phyloP scores from a whole-genome alignment of 306 rosid species.

The Rosa rugosa region DNA sequence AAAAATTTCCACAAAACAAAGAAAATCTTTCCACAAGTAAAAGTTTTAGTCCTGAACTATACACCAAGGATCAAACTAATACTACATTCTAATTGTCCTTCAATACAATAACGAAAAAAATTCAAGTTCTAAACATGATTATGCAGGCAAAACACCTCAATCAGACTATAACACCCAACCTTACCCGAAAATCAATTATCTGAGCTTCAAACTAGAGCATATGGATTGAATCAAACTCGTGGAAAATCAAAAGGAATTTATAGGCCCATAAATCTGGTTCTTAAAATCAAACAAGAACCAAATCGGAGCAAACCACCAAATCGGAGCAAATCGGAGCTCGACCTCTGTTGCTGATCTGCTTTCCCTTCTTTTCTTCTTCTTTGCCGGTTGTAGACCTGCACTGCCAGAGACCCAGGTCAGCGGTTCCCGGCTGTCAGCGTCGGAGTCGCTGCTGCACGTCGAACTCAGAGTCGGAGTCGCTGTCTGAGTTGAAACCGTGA shows the following conservation, averaged over 20 bases:
- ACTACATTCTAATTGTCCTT: background rate
- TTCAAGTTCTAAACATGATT: background rate
- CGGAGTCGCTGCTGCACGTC: too few relatives aligned
- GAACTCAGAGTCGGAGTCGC: too few relatives aligned
- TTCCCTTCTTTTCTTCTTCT: too few relatives aligned
- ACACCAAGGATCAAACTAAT: background rate
- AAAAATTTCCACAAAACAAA: background rate
- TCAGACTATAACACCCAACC: background rate
- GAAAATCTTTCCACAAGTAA: background rate
- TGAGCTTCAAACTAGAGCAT: background rate
- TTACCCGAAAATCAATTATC: background rate
- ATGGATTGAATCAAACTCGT: background rate
- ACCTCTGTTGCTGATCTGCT: too few relatives aligned
- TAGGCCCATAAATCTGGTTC: background rate
- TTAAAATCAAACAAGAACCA: constrained; percentile 23
- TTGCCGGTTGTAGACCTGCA: too few relatives aligned
- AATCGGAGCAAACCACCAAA: too few relatives aligned
- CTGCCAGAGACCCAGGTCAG: too few relatives aligned
- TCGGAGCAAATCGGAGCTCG: too few relatives aligned
- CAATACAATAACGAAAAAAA: background rate
- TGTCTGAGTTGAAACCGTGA: too few relatives aligned
- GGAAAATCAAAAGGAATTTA: too few relatives aligned
- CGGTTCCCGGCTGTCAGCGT: too few relatives aligned
- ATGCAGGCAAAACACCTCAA: background rate
- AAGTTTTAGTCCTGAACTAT: background rate